Evolutionary conservation across 1,139 yeast genomes (phyloP).

Genomic region (Blastobotrys arbuscula): DNA sequence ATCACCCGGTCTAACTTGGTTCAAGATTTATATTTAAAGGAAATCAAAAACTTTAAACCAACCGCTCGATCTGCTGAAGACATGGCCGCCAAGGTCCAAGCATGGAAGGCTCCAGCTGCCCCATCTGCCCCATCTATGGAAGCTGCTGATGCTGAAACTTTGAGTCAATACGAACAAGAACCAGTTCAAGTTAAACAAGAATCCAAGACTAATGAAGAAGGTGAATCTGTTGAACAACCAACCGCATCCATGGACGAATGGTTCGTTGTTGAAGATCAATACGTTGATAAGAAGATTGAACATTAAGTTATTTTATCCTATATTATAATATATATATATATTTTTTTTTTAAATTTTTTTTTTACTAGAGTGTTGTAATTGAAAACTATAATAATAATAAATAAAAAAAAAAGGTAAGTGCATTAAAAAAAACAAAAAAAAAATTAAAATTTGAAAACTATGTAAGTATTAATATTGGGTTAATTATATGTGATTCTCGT

Average conservation of each 20-base stretch:
- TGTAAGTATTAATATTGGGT: not conserved
- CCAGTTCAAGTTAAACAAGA: conserved; percentile 64
- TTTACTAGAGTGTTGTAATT: not conserved
- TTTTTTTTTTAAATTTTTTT: not conserved
- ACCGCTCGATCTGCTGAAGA: conserved; percentile 66
- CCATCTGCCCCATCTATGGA: conserved; percentile 71
- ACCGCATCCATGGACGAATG: conserved; percentile 37
- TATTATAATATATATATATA: not conserved
- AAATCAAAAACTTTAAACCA: conserved; percentile 85
- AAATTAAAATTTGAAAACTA: not conserved
- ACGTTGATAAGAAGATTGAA: conserved; percentile 41
- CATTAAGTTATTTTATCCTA: conserved; percentile 35
- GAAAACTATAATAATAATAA: not conserved
- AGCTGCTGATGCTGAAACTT: conserved; percentile 63
- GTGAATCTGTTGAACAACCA: conserved; percentile 37
- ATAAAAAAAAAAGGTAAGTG: not conserved
- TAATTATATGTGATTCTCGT: not conserved
- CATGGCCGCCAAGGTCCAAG: conserved; percentile 72
- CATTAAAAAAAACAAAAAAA: not conserved
- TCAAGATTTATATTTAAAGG: conserved; percentile 81
- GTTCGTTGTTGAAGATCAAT: conserved; percentile 55
- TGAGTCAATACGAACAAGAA: conserved; percentile 67
- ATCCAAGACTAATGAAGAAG: conserved; percentile 40
- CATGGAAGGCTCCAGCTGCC: conserved; percentile 72
- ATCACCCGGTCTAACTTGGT: conserved; percentile 46